phyloP scores from a whole-genome alignment of 2,329 filamentous ascomycete genomes.

The Remersonia thermophila region DNA sequence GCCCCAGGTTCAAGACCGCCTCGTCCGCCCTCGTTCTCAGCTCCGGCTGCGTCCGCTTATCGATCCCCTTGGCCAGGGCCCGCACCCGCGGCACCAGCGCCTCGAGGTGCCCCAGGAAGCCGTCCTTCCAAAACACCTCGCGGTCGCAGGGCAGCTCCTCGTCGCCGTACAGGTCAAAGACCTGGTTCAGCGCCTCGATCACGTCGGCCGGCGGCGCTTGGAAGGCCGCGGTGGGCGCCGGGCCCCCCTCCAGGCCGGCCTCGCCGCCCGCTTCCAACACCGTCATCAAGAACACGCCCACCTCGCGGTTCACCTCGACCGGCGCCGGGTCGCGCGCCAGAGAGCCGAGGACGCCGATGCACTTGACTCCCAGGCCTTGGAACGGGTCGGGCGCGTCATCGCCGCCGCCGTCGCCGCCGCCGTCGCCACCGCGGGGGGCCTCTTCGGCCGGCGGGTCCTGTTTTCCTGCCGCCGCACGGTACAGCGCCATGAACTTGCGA shows the following conservation, averaged over 20 bases:
- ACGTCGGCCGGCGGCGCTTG: constrained; percentile 39
- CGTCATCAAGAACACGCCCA: constrained; percentile 50
- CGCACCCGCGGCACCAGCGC: constrained; percentile 40
- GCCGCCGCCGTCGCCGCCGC: constrained; percentile 15
- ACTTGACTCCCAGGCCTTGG: constrained; percentile 52
- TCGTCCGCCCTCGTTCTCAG: constrained; percentile 49
- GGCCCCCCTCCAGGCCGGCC: constrained; percentile 18
- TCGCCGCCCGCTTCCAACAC: constrained; percentile 25
- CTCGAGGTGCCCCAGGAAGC: constrained; percentile 47
- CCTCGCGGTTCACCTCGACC: constrained; percentile 43
- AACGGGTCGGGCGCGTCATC: constrained; percentile 40
- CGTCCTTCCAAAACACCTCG: constrained; percentile 51
- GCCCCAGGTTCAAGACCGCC: constrained; percentile 43
- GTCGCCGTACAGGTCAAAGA: constrained; percentile 57
- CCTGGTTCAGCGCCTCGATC: constrained; percentile 52
- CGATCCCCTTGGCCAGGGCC: constrained; percentile 45
- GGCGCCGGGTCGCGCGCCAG: constrained; percentile 45
- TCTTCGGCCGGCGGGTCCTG: constrained; percentile 22
- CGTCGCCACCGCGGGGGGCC: constrained; percentile 13
- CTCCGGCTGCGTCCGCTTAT: constrained; percentile 46
- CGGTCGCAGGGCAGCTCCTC: constrained; percentile 45
- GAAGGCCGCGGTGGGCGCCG: constrained; percentile 32
- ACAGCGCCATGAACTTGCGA: constrained; percentile 51
- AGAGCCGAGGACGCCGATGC: constrained; percentile 53
- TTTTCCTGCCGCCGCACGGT: constrained; percentile 38